These are phyloP conservation scores for Rhizopogon salebrosus DNA, from an alignment of 768 basidiomycete genomes.

Conservation along the genomic window DNA sequence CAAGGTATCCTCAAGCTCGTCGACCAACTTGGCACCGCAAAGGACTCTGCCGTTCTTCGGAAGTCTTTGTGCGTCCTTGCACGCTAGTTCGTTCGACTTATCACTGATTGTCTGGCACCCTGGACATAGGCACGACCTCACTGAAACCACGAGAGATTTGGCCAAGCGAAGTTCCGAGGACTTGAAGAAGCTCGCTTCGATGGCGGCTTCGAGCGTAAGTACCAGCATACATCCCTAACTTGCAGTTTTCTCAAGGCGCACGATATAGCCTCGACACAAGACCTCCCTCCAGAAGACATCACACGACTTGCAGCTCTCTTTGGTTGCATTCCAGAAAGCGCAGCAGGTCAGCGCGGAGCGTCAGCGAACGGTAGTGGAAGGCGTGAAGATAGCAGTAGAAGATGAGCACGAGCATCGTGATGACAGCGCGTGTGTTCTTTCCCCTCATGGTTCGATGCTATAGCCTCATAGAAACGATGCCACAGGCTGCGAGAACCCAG, in stretches of 20 bases:
- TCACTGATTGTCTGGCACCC: not conserved
- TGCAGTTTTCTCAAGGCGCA: not conserved
- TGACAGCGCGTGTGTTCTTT: not conserved
- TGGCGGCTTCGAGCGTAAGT: slow-evolving; percentile 59
- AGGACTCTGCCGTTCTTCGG: slow-evolving; percentile 74
- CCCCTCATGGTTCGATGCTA: not conserved
- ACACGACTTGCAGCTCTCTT: slow-evolving; percentile 84
- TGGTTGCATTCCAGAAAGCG: slow-evolving; percentile 88
- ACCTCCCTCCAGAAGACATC: slow-evolving; percentile 87
- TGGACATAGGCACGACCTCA: slow-evolving; percentile 75
- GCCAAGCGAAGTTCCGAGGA: slow-evolving; percentile 92
- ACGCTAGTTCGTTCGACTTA: not conserved
- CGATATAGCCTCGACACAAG: slow-evolving; percentile 66
- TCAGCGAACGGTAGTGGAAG: slow-evolving; percentile 85
- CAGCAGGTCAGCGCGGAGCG: slow-evolving; percentile 87
- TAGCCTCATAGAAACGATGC: not conserved
- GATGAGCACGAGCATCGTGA: slow-evolving; percentile 45
- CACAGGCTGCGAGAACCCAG: slow-evolving; percentile 23
- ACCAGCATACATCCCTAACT: not conserved
- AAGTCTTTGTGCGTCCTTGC: slow-evolving; percentile 69
- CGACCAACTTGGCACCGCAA: slow-evolving; percentile 85
- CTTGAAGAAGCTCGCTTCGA: slow-evolving; percentile 77
- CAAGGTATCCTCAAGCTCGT: slow-evolving; percentile 94
- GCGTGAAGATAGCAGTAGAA: slow-evolving; percentile 79
- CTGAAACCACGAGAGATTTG: slow-evolving; percentile 92